These are phyloP conservation scores for Scytalidium sp. DNA, from an alignment of 2,329 filamentous ascomycete genomes.

Conservation along the genomic window DNA sequence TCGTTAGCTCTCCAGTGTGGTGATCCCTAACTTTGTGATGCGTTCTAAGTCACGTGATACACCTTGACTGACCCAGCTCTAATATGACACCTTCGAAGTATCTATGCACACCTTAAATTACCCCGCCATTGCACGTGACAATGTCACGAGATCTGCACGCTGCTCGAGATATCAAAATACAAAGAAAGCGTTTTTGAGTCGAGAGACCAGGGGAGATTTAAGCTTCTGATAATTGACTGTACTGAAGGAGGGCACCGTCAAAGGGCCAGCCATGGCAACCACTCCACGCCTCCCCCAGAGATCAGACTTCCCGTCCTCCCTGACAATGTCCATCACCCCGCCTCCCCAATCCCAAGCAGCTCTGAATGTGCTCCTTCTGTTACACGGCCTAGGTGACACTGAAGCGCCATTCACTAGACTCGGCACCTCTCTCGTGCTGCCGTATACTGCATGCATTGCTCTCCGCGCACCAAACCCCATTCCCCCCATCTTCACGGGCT, in stretches of 20 bases:
- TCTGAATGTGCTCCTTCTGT: constrained; percentile 62
- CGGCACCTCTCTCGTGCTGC: constrained; percentile 56
- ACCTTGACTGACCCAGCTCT: too few relatives aligned
- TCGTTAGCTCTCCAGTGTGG: too few relatives aligned
- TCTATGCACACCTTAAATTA: neutral
- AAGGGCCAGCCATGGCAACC: neutral
- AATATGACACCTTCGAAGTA: neutral
- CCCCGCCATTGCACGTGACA: neutral
- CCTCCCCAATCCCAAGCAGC: constrained; percentile 35
- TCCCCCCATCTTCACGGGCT: constrained; percentile 44
- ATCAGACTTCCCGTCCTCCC: constrained; percentile 45
- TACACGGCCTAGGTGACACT: constrained; percentile 68
- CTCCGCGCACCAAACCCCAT: constrained; percentile 58
- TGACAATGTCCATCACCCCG: constrained; percentile 28
- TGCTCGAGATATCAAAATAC: too few relatives aligned
- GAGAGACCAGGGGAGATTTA: too few relatives aligned
- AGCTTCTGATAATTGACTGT: too few relatives aligned
- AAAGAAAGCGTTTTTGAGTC: too few relatives aligned
- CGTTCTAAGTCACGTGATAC: too few relatives aligned
- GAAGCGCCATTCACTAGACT: constrained; percentile 56
- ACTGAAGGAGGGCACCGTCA: neutral
- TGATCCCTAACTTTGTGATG: too few relatives aligned
- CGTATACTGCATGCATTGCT: constrained; percentile 62
- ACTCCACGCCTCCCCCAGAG: constrained; percentile 29
- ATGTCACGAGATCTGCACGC: neutral